Conservation (phyloP, 345 rosid genomes). For the Geranium rotundifolium region DNA sequence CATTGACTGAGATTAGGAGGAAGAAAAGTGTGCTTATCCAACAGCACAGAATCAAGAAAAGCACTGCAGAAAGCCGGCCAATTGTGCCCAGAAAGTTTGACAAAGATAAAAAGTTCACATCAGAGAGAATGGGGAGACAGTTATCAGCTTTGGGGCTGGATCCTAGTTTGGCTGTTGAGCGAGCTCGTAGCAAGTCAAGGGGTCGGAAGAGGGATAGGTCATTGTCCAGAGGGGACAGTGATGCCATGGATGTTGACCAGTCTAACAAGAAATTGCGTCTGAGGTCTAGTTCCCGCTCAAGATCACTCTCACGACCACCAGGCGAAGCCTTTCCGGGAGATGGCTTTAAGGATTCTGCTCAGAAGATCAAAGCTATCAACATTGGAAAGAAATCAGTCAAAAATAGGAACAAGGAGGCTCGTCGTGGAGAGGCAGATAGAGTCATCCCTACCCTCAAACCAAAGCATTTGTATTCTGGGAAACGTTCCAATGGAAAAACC, state of each 20-base stretch:
- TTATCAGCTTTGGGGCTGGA: slow-evolving; percentile 53
- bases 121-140: slow-evolving; percentile 69
- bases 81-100: slow-evolving; percentile 72
- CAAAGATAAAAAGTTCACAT: slow-evolving; percentile 50
- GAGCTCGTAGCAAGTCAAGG: slow-evolving; percentile 55
- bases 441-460: slow-evolving; percentile 54
- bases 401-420: slow-evolving; percentile 78
- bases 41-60: slow-evolving; percentile 74
- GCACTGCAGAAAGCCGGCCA: slow-evolving; percentile 65
- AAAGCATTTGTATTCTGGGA: slow-evolving; percentile 60
- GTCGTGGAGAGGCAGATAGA: slow-evolving; percentile 76
- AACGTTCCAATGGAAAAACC: slow-evolving; percentile 69
- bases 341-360: slow-evolving; percentile 72
- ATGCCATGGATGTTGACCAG: slow-evolving; percentile 46
- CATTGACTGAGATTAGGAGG: slow-evolving; percentile 53
- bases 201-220: slow-evolving; percentile 81
- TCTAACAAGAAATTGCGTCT: slow-evolving; percentile 48
- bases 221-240: slow-evolving; percentile 22
- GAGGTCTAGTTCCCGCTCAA: slow-evolving; percentile 41
- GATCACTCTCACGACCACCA: slow-evolving; percentile 58
- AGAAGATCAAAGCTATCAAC: slow-evolving; percentile 42
- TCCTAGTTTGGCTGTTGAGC: slow-evolving; percentile 52
- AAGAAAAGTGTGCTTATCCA: slow-evolving; percentile 55
- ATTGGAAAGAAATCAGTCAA: slow-evolving; percentile 37
- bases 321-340: slow-evolving; percentile 76